Base-by-base conservation (phyloP, 495 filamentous ascomycete genomes). In the Penicillium samsonianum region DNA sequence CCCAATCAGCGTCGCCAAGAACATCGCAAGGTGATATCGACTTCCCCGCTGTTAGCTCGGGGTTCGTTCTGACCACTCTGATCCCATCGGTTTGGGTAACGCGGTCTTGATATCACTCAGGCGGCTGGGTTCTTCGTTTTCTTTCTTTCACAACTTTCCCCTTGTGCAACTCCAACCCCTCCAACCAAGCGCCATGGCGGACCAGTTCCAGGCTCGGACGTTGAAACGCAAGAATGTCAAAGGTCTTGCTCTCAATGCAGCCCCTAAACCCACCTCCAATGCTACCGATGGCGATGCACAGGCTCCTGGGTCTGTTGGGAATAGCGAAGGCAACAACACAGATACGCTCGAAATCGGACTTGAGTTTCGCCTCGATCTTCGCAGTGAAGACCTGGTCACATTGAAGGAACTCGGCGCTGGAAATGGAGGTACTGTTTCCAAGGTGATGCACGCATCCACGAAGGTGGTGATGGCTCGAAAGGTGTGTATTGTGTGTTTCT, bases 191-290 rank as follows among this genome's bases (percentile, higher is more conserved):
- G 64, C 67, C 77, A 96, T 96, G 91, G 80, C 88, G 61, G 92
- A 95, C 73, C 73, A 78, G 65, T 95, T 97, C 69, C 88, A 92
- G 66, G 84, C 87, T 67, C 87, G 90, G 77, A 92, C 95, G 48
- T 84, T 98, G 82, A 96, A 96, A 84, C 87, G 93, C 77, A 96
- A 97, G 82, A 98, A 97, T 70, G 84, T 92, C 72, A 98, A 96
- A 73, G 94, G 92, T n/a, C 86, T 98, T 17, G 90, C 88, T 50
- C 76, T 98, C 64, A 88, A 82, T 62, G 82, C 85, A 19, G 81
- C 89, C 17, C 84, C 88, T 22, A 79, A 86, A n/a, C 73, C 79
- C 55, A 54, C 80, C 33, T 62, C 79, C 10, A 83, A 80, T 6
- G 77, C 84, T 12, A 82, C 86, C 20, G 82, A 80, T 61, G 78